Conservation (phyloP, 2,329 filamentous ascomycete genomes). For the Dactylellina drechsleri region DNA sequence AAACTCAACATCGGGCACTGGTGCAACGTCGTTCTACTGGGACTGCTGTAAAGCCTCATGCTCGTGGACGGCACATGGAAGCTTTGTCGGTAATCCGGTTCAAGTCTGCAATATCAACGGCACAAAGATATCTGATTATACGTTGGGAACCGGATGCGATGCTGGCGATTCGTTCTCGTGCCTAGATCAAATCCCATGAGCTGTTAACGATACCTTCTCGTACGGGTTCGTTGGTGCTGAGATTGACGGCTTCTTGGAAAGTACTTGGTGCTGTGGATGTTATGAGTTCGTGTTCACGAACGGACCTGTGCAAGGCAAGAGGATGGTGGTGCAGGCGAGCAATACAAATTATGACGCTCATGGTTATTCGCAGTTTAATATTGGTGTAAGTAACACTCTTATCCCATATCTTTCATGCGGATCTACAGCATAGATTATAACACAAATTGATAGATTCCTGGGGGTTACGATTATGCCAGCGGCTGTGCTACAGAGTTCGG, state of each 20-base stretch:
- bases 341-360: constrained; percentile 61
- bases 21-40: constrained; percentile 61
- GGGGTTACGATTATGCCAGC: constrained; percentile 46
- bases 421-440: neutral
- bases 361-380: constrained; percentile 40
- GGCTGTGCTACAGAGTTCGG: constrained; percentile 47
- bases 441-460: constrained; percentile 33
- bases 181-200: constrained; percentile 72
- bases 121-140: constrained; percentile 37
- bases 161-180: constrained; percentile 71
- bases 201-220: constrained; percentile 69
- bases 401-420: neutral
- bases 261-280: constrained; percentile 73
- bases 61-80: constrained; percentile 60
- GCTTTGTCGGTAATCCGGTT: constrained; percentile 53
- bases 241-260: constrained; percentile 68
- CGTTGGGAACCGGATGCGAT: constrained; percentile 65
- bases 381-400: constrained; percentile 28
- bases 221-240: constrained; percentile 75
- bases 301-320: constrained; percentile 67
- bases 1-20: constrained; percentile 57
- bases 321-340: constrained; percentile 72
- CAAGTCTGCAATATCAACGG: constrained; percentile 54
- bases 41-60: constrained; percentile 79
- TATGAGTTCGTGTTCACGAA: constrained; percentile 71